Base-by-base conservation (phyloP, 2,329 filamentous ascomycete genomes). In the Ophiostoma pallidulum region DNA sequence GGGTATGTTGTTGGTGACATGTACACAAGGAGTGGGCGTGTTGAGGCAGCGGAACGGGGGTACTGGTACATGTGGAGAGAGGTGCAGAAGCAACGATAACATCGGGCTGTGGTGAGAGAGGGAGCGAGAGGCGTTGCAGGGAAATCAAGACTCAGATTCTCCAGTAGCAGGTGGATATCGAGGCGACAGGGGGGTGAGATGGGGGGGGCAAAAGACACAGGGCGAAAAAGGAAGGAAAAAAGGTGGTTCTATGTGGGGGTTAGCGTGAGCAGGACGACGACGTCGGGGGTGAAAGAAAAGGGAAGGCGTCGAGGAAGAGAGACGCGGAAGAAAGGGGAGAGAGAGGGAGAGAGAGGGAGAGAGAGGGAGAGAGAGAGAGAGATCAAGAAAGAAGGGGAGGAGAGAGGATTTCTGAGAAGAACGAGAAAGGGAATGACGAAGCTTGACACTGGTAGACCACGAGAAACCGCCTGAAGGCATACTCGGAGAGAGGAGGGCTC, bases 181-280 rank as follows among this genome's bases (percentile, higher is more conserved):
- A 47, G 45, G 35, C 28, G 35, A 31, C 45, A 40, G 39, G 33
- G 41, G 37, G 42, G 22, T 22, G 36, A 33, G 16, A n/a, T n/a
- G n/a, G n/a, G n/a, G n/a, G n/a, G n/a, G n/a, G n/a, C n/a, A n/a
- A n/a, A n/a, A n/a, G 24, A 28, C 42, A 14, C 28, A 29, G 32
- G 33, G n/a, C 28, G 28, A 33, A 26, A 50, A 55, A 44, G 48
- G 53, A 53, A 53, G 50, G 45, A 32, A 33, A 26, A 50, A 55
- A 44, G 48, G 53, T 54, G 54, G 50, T 47, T 47, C 51, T 56
- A 50, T 56, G 54, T 56, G 54, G 54, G 54, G 54, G 53, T 56
- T 54, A 55, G 54, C 51, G 50, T 35, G 41, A 52, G 36, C 22
- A 41, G 37, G 45, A 36, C 35, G 29, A 41, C 35, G 26, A 31